phyloP scores from a whole-genome alignment of 371 early-diverging fungal species.

The Apophysomyces elegans region DNA sequence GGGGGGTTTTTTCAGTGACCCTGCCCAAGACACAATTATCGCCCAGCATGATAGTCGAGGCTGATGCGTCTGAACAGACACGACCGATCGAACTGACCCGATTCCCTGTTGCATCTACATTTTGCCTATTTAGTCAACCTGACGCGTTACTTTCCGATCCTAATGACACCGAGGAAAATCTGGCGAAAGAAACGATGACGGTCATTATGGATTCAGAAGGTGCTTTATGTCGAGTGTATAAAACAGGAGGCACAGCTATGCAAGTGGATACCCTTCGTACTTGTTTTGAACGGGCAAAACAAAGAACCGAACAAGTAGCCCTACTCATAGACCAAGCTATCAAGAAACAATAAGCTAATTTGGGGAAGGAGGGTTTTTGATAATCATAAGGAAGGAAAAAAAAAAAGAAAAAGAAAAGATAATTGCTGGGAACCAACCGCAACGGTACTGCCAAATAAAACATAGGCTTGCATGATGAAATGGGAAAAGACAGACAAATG shows the following conservation, averaged over 20 bases:
- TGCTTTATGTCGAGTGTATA: constrained; percentile 53
- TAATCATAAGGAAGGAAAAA: neutral
- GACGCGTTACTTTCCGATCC: constrained; percentile 72
- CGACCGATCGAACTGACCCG: constrained; percentile 55
- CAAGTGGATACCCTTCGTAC: constrained; percentile 36
- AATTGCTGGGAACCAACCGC: neutral
- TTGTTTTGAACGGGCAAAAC: constrained; percentile 50
- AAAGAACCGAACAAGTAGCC: constrained; percentile 48
- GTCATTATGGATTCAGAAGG: constrained; percentile 67
- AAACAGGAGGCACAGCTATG: constrained; percentile 57
- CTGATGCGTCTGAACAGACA: constrained; percentile 47
- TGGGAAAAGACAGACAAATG: too few relatives aligned
- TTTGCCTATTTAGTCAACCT: constrained; percentile 67
- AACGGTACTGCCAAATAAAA: too few relatives aligned
- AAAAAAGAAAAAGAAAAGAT: neutral
- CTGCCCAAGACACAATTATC: constrained; percentile 68
- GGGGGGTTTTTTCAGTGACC: constrained; percentile 44
- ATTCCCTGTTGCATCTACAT: constrained; percentile 67
- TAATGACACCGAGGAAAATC: constrained; percentile 72
- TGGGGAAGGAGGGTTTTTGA: neutral
- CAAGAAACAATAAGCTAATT: neutral
- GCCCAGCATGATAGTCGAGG: constrained; percentile 65
- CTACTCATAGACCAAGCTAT: constrained; percentile 16
- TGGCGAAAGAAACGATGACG: constrained; percentile 61
- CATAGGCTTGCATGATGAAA: too few relatives aligned